Conservation (phyloP, 2,329 filamentous ascomycete species). For the Hypocreales sp. region DNA sequence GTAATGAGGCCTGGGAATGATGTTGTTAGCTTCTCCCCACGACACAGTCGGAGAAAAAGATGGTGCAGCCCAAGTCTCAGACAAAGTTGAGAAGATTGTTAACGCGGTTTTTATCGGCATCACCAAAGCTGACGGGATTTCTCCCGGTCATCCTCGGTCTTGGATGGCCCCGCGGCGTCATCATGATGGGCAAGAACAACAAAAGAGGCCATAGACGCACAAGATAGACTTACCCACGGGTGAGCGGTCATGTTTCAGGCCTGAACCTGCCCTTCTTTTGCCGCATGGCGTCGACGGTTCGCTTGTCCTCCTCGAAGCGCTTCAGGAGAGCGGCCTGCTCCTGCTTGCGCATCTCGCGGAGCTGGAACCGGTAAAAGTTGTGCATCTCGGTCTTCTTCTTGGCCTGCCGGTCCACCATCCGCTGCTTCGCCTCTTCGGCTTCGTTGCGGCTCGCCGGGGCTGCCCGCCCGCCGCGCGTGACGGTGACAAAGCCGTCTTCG, state of each 20-base stretch:
- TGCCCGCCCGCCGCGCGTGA: conserved; percentile 59
- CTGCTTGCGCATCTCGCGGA: conserved; percentile 62
- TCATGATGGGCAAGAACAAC: conserved; percentile 23
- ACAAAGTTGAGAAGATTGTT: conserved; percentile 50
- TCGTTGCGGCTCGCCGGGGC: conserved; percentile 64
- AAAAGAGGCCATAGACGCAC: too few relatives aligned
- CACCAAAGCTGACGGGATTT: conserved; percentile 11
- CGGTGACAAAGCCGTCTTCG: conserved; percentile 90
- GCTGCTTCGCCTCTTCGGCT: conserved; percentile 41
- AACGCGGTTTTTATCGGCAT: conserved; percentile 50
- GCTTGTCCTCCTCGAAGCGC: conserved; percentile 62
- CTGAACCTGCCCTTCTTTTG: conserved; percentile 48
- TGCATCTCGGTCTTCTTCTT: conserved; percentile 47
- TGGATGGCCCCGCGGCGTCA: conserved; percentile 41
- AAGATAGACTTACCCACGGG: too few relatives aligned
- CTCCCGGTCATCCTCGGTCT: conserved; percentile 9
- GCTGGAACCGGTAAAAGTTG: conserved; percentile 77
- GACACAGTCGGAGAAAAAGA: too few relatives aligned
- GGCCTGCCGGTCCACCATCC: conserved; percentile 46
- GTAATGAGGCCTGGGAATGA: too few relatives aligned
- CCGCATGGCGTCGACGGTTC: conserved; percentile 56
- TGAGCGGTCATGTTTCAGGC: conserved; percentile 28
- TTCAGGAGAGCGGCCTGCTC: conserved; percentile 51
- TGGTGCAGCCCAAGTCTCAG: conserved; percentile 25
- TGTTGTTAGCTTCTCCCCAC: too few relatives aligned